Conservation (phyloP, 257 asterid species). For the Solanum chmielewskii region DNA sequence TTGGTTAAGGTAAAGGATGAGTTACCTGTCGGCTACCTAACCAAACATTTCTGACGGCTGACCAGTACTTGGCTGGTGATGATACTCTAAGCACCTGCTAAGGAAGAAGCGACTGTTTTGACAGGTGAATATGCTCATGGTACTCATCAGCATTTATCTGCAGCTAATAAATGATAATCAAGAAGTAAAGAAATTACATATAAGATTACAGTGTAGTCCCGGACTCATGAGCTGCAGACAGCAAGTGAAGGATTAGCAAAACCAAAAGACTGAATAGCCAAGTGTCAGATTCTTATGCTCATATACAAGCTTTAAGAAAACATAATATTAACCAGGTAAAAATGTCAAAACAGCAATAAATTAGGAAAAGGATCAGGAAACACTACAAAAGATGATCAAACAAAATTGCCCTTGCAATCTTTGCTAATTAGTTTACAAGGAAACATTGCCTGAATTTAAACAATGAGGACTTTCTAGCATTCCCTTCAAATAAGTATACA, state of each 20-base stretch:
- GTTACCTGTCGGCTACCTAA: background rate
- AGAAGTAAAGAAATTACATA: background rate
- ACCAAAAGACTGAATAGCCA: background rate
- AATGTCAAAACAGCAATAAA: background rate
- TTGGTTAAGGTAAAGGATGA: background rate
- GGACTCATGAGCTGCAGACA: background rate
- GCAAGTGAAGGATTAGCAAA: background rate
- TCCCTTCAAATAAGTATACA: constrained; percentile 6
- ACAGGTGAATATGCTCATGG: background rate
- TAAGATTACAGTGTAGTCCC: background rate
- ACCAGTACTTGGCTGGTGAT: background rate
- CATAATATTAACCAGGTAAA: background rate
- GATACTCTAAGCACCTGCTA: background rate
- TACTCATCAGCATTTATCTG: background rate
- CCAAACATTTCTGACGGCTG: background rate
- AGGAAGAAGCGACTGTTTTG: background rate
- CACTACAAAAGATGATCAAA: background rate
- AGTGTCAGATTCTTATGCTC: background rate
- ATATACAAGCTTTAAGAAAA: background rate
- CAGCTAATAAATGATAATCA: background rate
- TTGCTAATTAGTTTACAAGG: background rate
- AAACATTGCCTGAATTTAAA: constrained; percentile 6
- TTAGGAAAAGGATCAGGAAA: background rate
- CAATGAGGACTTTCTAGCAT: constrained; percentile 12
- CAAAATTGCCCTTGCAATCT: background rate